A percentile compares a stretch with the other conserved stretches of the same genome.
Conservation (phyloP, 23 red algal genomes). For the Cyanidiococcus yangmingshanensis region DNA sequence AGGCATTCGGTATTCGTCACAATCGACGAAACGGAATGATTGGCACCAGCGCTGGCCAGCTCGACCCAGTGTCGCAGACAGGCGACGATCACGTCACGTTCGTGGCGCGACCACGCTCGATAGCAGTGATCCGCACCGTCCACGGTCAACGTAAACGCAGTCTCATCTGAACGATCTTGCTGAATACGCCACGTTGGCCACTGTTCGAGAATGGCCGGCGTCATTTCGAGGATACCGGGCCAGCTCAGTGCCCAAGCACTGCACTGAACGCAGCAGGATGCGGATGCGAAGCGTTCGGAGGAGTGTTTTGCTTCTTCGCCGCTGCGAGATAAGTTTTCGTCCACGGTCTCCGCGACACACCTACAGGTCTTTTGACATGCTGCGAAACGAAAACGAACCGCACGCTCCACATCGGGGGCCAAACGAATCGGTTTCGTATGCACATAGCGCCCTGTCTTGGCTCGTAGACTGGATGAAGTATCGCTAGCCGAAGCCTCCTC, state of each 20-base stretch:
- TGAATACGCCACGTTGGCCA: background rate
- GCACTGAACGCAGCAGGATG: background rate
- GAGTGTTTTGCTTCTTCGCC: background rate
- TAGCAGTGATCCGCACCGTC: background rate
- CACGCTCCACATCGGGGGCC: slow-evolving; percentile 7
- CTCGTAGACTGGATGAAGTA: background rate
- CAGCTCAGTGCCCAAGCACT: slow-evolving; percentile 6
- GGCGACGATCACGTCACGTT: slow-evolving; percentile 10
- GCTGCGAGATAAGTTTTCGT: no score
- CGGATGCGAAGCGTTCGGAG: background rate
- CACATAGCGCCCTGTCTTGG: background rate
- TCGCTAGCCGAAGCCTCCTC: background rate
- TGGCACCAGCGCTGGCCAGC: background rate
- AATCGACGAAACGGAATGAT: no score
- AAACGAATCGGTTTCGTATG: slow-evolving; percentile 12
- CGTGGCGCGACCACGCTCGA: background rate
- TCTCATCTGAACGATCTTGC: slow-evolving; percentile 2
- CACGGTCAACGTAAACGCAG: background rate
- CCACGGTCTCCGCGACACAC: background rate
- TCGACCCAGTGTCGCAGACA: background rate
- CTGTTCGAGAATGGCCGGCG: background rate
- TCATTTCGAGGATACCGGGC: slow-evolving; percentile 2
- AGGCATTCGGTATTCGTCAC: no score
- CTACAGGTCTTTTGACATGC: background rate
- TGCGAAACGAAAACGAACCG: background rate